Conservation (phyloP, 768 basidiomycete genomes). For the Serpula lacrymans region DNA sequence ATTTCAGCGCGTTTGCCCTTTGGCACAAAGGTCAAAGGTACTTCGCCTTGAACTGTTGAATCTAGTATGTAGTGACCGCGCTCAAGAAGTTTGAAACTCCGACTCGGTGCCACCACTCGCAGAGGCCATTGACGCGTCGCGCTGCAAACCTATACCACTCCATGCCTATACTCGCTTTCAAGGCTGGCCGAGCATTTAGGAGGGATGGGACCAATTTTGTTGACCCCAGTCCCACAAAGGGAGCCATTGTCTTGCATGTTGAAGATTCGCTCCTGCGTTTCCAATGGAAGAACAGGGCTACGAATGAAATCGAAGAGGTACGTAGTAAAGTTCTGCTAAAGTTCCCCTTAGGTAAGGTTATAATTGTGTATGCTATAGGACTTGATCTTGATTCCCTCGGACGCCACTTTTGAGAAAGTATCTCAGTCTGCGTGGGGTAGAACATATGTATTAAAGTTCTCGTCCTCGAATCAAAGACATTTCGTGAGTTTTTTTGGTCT, state of each 20-base stretch:
- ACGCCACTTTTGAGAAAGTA: conserved; percentile 80
- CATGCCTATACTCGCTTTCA: conserved; percentile 54
- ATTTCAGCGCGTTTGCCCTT: too few relatives aligned
- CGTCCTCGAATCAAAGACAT: conserved; percentile 83
- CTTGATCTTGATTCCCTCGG: conserved; percentile 81
- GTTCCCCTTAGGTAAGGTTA: too few relatives aligned
- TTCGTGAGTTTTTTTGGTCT: conserved; percentile 60
- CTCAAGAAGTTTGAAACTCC: too few relatives aligned
- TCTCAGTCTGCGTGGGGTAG: conserved; percentile 61
- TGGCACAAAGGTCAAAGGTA: too few relatives aligned
- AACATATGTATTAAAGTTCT: conserved; percentile 87
- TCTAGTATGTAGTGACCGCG: too few relatives aligned
- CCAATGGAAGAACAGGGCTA: conserved; percentile 72
- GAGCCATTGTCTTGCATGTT: conserved; percentile 65
- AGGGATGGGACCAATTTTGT: conserved; percentile 65
- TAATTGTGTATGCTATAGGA: conserved; percentile 55
- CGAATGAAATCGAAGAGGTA: conserved; percentile 62
- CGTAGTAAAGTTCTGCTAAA: conserved; percentile 7
- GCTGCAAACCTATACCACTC: too few relatives aligned
- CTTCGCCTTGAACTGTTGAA: too few relatives aligned
- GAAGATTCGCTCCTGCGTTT: conserved; percentile 80
- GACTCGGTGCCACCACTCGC: too few relatives aligned
- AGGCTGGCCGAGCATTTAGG: conserved; percentile 74
- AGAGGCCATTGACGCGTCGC: too few relatives aligned
- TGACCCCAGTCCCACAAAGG: conserved; percentile 66